These are phyloP conservation scores for Huntiella decipiens DNA, from an alignment of 2,329 filamentous ascomycete species.

Conservation along the genomic window DNA sequence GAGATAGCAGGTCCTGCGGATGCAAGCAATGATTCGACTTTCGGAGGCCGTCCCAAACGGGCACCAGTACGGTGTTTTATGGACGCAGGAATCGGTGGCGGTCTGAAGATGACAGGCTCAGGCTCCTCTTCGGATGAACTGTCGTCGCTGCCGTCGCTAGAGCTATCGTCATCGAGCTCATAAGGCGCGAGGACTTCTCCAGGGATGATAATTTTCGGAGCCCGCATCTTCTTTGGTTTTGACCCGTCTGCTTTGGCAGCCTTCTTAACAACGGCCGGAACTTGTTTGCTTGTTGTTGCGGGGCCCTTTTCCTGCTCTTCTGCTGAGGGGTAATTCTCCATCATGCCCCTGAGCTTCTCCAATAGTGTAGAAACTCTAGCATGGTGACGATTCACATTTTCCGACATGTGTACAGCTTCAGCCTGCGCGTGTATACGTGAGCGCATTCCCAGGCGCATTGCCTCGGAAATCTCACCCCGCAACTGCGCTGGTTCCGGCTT, in stretches of 20 bases:
- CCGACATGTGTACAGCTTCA: conserved; percentile 43
- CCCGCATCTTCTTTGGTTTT: conserved; percentile 17
- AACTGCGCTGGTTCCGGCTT: conserved; percentile 28
- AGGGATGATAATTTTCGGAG: conserved; percentile 43
- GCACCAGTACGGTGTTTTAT: conserved; percentile 9
- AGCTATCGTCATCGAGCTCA: conserved; percentile 42
- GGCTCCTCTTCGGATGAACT: conserved; percentile 24
- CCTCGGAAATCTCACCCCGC: conserved; percentile 40
- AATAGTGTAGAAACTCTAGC: conserved; percentile 39
- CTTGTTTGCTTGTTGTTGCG: neutral
- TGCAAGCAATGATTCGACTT: conserved; percentile 12
- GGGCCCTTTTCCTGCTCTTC: conserved; percentile 24
- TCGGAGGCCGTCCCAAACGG: conserved; percentile 12
- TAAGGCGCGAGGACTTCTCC: conserved; percentile 48
- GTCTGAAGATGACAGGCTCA: conserved; percentile 21
- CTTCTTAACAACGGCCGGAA: neutral
- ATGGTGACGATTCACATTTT: conserved; percentile 44
- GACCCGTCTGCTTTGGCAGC: neutral
- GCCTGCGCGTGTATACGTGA: conserved; percentile 40
- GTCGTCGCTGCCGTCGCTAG: conserved; percentile 30
- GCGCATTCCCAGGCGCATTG: conserved; percentile 33
- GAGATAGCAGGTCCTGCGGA: conserved; percentile 17
- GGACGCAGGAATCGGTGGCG: conserved; percentile 12
- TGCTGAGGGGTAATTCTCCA: conserved; percentile 36
- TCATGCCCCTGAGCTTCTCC: conserved; percentile 39